Conservation (phyloP, 208 protist genomes). For the Tritrichomonas musculus region DNA sequence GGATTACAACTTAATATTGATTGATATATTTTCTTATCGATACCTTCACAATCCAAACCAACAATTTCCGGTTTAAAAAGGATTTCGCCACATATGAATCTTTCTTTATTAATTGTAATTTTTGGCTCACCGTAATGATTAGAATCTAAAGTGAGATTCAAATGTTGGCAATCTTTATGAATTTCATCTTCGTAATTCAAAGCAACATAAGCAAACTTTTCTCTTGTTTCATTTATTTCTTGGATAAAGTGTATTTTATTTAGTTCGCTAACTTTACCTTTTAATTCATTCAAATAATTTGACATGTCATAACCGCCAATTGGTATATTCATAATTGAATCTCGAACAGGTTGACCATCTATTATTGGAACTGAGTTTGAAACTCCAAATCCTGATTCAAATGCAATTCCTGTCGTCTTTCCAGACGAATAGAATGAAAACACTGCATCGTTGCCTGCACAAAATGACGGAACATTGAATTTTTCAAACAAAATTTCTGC, state of each 20-base stretch:
- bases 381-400: neutral
- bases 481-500: slow-evolving; percentile 12
- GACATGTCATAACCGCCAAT: neutral
- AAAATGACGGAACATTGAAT: neutral
- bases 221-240: slow-evolving; percentile 66
- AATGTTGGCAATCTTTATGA: slow-evolving; percentile 42
- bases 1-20: slow-evolving; percentile 64
- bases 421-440: neutral
- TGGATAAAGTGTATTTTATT: slow-evolving; percentile 49
- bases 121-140: slow-evolving; percentile 61
- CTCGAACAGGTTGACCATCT: neutral
- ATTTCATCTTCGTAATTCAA: slow-evolving; percentile 60
- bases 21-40: slow-evolving; percentile 57
- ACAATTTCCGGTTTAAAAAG: slow-evolving; percentile 69
- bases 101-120: slow-evolving; percentile 48
- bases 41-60: slow-evolving; percentile 44
- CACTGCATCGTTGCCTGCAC: neutral
- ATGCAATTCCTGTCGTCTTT: neutral
- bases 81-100: slow-evolving; percentile 63
- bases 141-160: slow-evolving; percentile 53
- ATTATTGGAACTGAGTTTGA: neutral
- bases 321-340: neutral
- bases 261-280: neutral
- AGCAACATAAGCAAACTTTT: slow-evolving; percentile 65
- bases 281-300: neutral